Percentiles rank a stretch among this genome's conserved stretches.
Evolutionary conservation across 306 rosid species (phyloP).

Genomic region (Acmispon strigosus): DNA sequence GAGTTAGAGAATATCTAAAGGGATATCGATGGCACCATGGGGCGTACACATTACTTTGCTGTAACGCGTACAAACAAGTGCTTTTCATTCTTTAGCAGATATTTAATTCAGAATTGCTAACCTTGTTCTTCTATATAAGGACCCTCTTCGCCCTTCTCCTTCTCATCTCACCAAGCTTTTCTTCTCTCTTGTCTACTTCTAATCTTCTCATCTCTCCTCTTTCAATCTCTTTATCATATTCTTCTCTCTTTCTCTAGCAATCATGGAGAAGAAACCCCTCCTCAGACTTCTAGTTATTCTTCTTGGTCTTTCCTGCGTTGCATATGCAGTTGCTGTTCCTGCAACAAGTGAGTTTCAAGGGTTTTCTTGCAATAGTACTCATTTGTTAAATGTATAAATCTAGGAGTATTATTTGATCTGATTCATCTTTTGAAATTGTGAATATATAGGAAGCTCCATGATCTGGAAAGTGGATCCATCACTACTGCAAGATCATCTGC

Average conservation of each 20-base stretch:
- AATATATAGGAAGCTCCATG: neutral
- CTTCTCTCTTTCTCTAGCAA: neutral
- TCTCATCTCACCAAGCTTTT: slow-evolving; percentile 9
- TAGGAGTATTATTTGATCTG: too few species aligned
- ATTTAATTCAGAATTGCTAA: slow-evolving; percentile 9
- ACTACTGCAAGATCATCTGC: neutral
- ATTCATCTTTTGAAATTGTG: neutral
- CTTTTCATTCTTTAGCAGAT: neutral
- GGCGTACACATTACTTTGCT: too few species aligned
- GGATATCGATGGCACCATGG: too few species aligned
- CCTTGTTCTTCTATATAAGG: slow-evolving; percentile 23
- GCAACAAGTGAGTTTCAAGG: slow-evolving; percentile 28
- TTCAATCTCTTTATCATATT: neutral
- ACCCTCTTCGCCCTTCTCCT: neutral
- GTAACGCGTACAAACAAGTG: too few species aligned
- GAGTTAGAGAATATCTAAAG: too few species aligned
- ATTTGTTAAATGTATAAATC: too few species aligned
- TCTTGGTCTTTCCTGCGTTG: slow-evolving; percentile 16
- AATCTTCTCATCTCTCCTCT: neutral
- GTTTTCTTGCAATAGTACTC: neutral
- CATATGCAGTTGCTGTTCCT: slow-evolving; percentile 17
- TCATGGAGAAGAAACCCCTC: slow-evolving; percentile 29
- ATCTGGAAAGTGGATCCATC: neutral
- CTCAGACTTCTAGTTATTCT: slow-evolving; percentile 9
- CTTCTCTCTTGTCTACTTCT: neutral